These are phyloP conservation scores for Schwanniomyces yamadae DNA, from an alignment of 805 yeast species.

Conservation along the genomic window DNA sequence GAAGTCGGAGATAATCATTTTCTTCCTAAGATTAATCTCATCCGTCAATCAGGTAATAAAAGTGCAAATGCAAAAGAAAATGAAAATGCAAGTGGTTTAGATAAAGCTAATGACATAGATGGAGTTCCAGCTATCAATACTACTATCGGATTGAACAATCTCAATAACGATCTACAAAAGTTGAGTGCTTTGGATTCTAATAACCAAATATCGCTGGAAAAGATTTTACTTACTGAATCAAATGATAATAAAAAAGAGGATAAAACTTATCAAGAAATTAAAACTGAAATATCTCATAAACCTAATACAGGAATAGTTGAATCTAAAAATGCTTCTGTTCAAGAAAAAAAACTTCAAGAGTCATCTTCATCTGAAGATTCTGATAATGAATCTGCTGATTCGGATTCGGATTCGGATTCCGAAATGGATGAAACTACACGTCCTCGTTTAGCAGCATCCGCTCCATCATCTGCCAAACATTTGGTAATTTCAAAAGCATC, in stretches of 20 bases:
- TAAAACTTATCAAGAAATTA: too few species aligned
- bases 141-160: too few species aligned
- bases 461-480: conserved; percentile 4
- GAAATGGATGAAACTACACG: conserved; percentile 5
- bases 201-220: too few species aligned
- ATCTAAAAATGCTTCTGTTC: too few species aligned
- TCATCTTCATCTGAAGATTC: neutral
- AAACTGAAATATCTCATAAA: too few species aligned
- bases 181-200: too few species aligned
- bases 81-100: neutral
- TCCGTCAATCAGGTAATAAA: neutral
- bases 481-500: neutral
- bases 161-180: too few species aligned
- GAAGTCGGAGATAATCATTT: neutral
- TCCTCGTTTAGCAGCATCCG: conserved; percentile 10
- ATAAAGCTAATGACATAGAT: neutral
- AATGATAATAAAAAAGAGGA: too few species aligned
- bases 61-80: neutral
- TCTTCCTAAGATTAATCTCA: conserved; percentile 5
- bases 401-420: conserved; percentile 12
- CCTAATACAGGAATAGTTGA: too few species aligned
- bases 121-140: neutral
- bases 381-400: conserved; percentile 10
- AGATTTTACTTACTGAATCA: too few species aligned
- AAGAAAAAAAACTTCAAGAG: too few species aligned